Base-by-base conservation (phyloP, 2,329 filamentous ascomycete species). In the Trichoderma simmonsii region DNA sequence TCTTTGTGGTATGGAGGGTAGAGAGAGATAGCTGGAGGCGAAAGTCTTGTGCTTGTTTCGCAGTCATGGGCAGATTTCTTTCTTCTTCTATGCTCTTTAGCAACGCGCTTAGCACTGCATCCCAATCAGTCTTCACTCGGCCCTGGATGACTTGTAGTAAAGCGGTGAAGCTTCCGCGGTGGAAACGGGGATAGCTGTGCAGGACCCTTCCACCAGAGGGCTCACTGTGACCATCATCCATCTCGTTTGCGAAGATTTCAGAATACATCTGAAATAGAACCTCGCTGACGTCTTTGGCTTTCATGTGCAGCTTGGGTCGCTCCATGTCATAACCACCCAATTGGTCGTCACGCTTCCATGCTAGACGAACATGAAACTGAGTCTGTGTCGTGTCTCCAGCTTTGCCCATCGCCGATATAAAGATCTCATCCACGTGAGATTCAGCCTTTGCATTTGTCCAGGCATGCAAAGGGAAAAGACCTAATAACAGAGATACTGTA, bases 401-500 rank as follows among this genome's bases (percentile, higher is more conserved):
- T 64, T 48, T 18, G 26, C 14, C 11, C 24, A 64, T 9, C 5
- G 39, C 28, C 12, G 11, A 30, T 9, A 30, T 51, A 26, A 84
- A 72, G 1, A 83, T 62, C 68, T 86, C 83, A 62, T 85, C 81
- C 1, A 82, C 79, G 54, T 78, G 79, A 2, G 84, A 83, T 5
- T 80, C 77, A 3, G 78, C 75, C 15, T 82, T 85, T 7, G 83
- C 76, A 74, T 87, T 86, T 3, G 86, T 86, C 82, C 83, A 87
- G 75, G 84, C 85, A 73, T 87, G 85, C 8, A 84, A 78, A 1
- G 85, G 84, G 0, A 77, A 80, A 36, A 90, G 74, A 0, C 87
- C 88, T 4, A 90, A 77, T 0, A 90, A 77, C 7, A 86, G 74
- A 3, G 85, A 83, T 6, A 89, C 75, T 0, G 84, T 85, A 0